phyloP scores from a whole-genome alignment of 148 eudicot species.

The Fagopyrum homotropicum region DNA sequence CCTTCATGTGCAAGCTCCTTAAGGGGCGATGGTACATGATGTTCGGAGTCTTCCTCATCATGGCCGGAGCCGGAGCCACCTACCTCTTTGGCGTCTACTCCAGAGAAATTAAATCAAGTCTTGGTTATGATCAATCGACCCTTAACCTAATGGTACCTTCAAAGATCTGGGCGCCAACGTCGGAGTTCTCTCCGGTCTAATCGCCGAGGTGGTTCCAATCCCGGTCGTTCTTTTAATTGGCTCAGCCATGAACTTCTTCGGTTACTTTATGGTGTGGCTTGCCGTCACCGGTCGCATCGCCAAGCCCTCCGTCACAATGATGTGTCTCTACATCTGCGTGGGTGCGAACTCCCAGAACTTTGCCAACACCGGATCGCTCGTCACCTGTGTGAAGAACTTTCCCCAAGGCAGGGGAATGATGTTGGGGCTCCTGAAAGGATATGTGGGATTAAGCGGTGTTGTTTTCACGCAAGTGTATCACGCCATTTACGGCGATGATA shows the following conservation, averaged over 20 bases:
- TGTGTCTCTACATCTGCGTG: conserved; percentile 32
- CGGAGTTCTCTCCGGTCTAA: conserved; percentile 45
- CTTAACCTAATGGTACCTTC: conserved; percentile 38
- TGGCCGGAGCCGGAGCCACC: conserved; percentile 47
- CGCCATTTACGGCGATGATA: conserved; percentile 27
- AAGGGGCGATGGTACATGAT: conserved; percentile 43
- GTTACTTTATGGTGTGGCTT: conserved; percentile 49
- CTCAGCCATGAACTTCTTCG: conserved; percentile 34
- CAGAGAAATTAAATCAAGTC: conserved; percentile 30
- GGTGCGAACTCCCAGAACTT: conserved; percentile 37
- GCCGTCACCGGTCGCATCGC: conserved; percentile 24
- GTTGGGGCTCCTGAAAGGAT: conserved; percentile 35
- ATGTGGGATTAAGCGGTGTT: conserved; percentile 30
- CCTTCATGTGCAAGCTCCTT: conserved; percentile 1
- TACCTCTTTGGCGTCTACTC: conserved; percentile 54
- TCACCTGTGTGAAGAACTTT: conserved; percentile 32
- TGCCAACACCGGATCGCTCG: conserved; percentile 32
- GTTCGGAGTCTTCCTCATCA: conserved; percentile 35
- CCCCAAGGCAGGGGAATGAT: conserved; percentile 29
- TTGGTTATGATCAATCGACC: conserved; percentile 50
- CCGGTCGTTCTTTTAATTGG: conserved; percentile 42
- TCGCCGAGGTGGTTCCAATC: conserved; percentile 39
- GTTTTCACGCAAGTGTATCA: conserved; percentile 29
- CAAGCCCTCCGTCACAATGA: conserved; percentile 37
- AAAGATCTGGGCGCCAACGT: conserved; percentile 51